Percentiles rank a stretch among this genome's conserved stretches.
These are phyloP conservation scores for Zygotorulaspora florentina DNA, from an alignment of 805 yeast genomes.

Conservation along the genomic window DNA sequence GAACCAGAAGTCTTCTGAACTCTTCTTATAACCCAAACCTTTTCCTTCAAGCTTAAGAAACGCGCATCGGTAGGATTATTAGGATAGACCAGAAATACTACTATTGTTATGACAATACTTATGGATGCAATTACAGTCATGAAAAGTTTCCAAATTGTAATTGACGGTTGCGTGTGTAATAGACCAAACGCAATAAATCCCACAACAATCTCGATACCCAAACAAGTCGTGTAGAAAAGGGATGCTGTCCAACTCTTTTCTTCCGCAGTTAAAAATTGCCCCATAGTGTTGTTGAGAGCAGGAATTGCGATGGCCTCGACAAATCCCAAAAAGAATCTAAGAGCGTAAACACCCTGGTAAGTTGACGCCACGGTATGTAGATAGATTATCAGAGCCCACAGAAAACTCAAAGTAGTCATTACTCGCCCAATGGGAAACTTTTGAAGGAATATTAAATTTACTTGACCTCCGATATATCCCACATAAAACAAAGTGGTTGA, in stretches of 20 bases:
- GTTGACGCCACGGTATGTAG: conserved; percentile 43
- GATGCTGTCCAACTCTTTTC: conserved; percentile 53
- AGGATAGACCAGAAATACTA: conserved; percentile 44
- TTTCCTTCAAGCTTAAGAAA: conserved; percentile 46
- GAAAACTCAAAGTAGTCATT: conserved; percentile 35
- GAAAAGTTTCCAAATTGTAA: conserved; percentile 49
- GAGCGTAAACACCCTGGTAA: conserved; percentile 43
- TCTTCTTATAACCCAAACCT: conserved; percentile 46
- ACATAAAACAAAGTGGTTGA: conserved; percentile 49
- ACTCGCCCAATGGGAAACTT: conserved; percentile 40
- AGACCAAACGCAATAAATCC: conserved; percentile 46
- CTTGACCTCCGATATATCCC: conserved; percentile 48
- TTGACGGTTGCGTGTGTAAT: conserved; percentile 22
- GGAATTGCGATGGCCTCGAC: conserved; percentile 46
- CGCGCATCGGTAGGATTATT: conserved; percentile 51
- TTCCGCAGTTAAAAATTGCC: conserved; percentile 45
- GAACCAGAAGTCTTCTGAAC: conserved; percentile 39
- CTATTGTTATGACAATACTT: conserved; percentile 39
- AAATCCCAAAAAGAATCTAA: conserved; percentile 50
- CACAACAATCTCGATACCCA: conserved; percentile 49
- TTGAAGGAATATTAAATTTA: conserved; percentile 43
- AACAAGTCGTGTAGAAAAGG: conserved; percentile 47
- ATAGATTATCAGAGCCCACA: conserved; percentile 46
- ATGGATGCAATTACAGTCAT: conserved; percentile 55
- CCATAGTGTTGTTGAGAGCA: conserved; percentile 44